phyloP scores from a whole-genome alignment of 768 basidiomycete genomes.

The Boletus rubescentipes region DNA sequence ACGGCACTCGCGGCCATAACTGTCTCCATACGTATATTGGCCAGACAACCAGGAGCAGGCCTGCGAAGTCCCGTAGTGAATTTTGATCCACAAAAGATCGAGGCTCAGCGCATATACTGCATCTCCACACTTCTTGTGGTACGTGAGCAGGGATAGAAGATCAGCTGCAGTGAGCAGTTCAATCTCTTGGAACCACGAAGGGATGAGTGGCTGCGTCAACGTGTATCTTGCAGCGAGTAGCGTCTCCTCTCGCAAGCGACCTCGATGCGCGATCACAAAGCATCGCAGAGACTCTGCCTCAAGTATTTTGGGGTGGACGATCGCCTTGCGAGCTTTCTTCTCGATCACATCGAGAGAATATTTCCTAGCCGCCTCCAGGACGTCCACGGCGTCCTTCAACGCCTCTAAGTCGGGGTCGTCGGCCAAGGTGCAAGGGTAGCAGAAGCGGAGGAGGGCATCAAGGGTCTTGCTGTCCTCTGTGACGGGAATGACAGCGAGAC shows the following conservation, averaged over 20 bases:
- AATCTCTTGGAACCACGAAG: slow-evolving; percentile 27
- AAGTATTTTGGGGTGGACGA: not conserved
- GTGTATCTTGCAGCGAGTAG: no score
- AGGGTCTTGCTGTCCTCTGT: no score
- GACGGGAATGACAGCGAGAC: slow-evolving; percentile 8
- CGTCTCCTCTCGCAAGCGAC: no score
- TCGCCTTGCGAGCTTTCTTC: not conserved
- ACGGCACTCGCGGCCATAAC: no score
- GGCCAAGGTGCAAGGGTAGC: no score
- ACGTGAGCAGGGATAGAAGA: slow-evolving; percentile 23
- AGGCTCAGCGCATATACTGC: slow-evolving; percentile 3
- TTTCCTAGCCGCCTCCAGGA: not conserved
- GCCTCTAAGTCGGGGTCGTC: no score
- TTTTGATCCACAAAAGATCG: no score
- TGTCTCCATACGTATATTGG: no score
- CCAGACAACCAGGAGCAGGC: no score
- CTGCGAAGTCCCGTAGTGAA: no score
- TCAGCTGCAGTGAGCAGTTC: slow-evolving; percentile 25
- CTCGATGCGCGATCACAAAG: not conserved
- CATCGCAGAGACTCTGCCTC: not conserved
- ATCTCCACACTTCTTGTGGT: slow-evolving; percentile 17
- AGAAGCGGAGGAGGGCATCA: not conserved
- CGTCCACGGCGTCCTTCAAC: not conserved
- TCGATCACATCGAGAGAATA: not conserved
- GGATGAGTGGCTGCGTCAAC: slow-evolving; percentile 19